Base-by-base conservation (phyloP, 1,284 basidiomycete genomes). In the Boletellus sp. region DNA sequence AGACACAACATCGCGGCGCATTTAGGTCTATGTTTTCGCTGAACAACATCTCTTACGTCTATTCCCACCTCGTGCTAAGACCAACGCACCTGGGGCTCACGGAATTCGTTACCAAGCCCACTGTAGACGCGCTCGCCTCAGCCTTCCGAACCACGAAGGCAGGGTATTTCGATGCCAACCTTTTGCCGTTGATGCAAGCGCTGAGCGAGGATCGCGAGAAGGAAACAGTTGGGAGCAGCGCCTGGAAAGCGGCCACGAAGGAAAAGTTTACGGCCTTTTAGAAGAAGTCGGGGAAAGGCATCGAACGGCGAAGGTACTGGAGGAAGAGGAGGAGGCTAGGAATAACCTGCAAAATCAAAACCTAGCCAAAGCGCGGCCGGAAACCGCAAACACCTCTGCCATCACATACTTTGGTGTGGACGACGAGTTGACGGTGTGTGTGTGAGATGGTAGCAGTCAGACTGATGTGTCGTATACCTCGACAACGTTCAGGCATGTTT, bases 161-260 rank as follows among this genome's bases (percentile, higher is more conserved):
- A 11, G 84, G 76, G 2, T 91, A 91, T 68, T 89, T 90, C 54
- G 87, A 91, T 53, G 76, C 85, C 19, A 91, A 89, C 67, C 89
- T 87, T 66, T 82, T 84, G 4, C 83, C 86, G 8, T 71, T 91
- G 39, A 80, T 91, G 73, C 84, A 86, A 59, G 71, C 81, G 5
- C 73, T 91, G 48, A 77, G 79, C 26, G 88, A 91, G 48, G 85
- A 86, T 58, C 59, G 66, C 19, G 72, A 79, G 18, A 81, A 80
- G 54, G 84, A 83, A 52, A 82, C 81, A 57, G 65, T 68, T 2
- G 76, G 75, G 7, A 66, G 73, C 26, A 67, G 60, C 26, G 68
- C 67, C 13, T 70, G 66, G 67, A 83, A 81, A 65, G 75, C 78
- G 2, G 81, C 79, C 8, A 80, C 80, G 32, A 91, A 91, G 70